A percentile compares a stretch with the other conserved stretches of the same genome.
phyloP scores from a whole-genome alignment of 2,329 filamentous ascomycete species.

The Mycosphaerella sp. region DNA sequence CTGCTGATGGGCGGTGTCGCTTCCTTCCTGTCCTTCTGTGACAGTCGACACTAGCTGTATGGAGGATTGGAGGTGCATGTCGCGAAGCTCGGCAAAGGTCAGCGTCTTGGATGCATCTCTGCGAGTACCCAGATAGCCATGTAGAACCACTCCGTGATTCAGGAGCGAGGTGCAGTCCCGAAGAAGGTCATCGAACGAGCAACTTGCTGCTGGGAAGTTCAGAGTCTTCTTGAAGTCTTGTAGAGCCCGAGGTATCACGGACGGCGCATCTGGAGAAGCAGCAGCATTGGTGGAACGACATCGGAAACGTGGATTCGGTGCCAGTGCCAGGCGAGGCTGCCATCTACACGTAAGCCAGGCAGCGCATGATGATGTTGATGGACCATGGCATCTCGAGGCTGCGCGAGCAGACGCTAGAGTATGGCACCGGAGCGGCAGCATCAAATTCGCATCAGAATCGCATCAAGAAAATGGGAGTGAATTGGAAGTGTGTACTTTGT shows the following conservation, averaged over 20 bases:
- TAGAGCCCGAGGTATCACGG: neutral
- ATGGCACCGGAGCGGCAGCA: conserved; percentile 21
- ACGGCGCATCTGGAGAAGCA: neutral
- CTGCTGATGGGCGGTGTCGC: conserved; percentile 23
- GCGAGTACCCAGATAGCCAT: conserved; percentile 67
- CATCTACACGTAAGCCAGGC: neutral
- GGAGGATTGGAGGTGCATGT: conserved; percentile 38
- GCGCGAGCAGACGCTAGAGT: conserved; percentile 14
- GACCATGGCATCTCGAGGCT: conserved; percentile 7
- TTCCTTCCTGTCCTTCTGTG: conserved; percentile 25
- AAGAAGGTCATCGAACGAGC: conserved; percentile 31
- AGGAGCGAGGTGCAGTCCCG: conserved; percentile 22
- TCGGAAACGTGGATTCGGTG: neutral
- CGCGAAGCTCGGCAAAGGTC: conserved; percentile 58
- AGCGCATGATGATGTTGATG: neutral
- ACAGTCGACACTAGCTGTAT: conserved; percentile 32
- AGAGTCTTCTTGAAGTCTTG: conserved; percentile 33
- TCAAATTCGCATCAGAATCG: conserved; percentile 14
- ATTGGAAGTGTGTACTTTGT: too few relatives aligned
- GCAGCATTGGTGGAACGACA: neutral
- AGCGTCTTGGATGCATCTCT: conserved; percentile 62
- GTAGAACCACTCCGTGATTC: conserved; percentile 46
- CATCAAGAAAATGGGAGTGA: neutral
- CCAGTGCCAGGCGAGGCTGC: neutral
- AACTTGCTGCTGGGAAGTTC: conserved; percentile 42